Evolutionary conservation across 305 asterid genomes (phyloP), one percentile per base, ranked within the genome.

Genomic region (Fraxinus floribunda): DNA sequence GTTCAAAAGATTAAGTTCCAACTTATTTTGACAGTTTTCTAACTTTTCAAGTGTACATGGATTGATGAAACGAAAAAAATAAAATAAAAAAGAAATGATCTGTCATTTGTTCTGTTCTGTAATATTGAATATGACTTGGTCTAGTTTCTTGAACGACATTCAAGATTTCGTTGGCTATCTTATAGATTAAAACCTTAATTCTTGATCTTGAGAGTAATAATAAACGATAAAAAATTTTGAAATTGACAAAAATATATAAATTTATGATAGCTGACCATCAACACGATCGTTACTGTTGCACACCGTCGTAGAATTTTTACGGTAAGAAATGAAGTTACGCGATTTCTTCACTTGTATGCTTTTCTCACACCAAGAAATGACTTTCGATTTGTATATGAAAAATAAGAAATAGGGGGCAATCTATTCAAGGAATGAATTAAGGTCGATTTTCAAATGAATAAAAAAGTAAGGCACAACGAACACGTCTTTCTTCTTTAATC

Each of bases 1-100:
- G 73, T 77, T 57, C 79, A 72, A 57, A 60, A 11, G 41, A 36
- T 81, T 44, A 88, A 77, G 75, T 79, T 64, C 77, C 76, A 57
- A 44, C 34, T 68, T 81, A 30, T 52, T 18, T 70, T 73, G 7
- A 10, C 15, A 3, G 34, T 11, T 24, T 6, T 44, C 2, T 46
- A 5, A 7, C 20, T 13, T 26, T 30, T 38, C 34, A 49, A 24
- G 13, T 35, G 79, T 36, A 6, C 8, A 46, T 30, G 78, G 15
- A 9, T 13, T 20, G 70, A 60, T 20, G 15, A 26, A 66, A 26
- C 0, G 8, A 26, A 66, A 66, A 24, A 10, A 18, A 6, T 0
- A 18, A 18, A 60, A 35, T 35, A 35, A 35, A 35, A 35, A 35
- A 35, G 39, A 35, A 35, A 35, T 35, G 39, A 35, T 5, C 7